phyloP scores from a whole-genome alignment of 2,329 filamentous ascomycete genomes.

The Claviceps sp. region DNA sequence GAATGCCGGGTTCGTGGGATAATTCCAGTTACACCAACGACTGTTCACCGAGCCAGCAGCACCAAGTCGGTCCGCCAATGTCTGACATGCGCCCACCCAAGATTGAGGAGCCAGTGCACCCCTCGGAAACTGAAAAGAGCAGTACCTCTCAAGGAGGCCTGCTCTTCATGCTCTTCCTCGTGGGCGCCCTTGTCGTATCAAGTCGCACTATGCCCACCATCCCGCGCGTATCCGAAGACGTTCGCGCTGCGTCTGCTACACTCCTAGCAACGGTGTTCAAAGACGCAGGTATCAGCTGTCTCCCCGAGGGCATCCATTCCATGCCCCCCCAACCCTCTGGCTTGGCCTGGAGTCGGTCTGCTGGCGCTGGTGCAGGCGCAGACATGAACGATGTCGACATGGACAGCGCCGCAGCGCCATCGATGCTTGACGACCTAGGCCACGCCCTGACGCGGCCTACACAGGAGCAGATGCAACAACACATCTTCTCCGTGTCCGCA shows the following conservation, averaged over 20 bases:
- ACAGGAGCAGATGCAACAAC: conserved; percentile 75
- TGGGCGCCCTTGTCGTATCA: conserved; percentile 90
- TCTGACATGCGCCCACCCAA: conserved; percentile 42
- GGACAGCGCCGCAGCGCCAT: conserved; percentile 31
- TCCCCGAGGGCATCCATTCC: conserved; percentile 28
- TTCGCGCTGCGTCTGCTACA: conserved; percentile 63
- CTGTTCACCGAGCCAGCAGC: conserved; percentile 46
- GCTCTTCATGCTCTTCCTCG: conserved; percentile 89
- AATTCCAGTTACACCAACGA: conserved; percentile 59
- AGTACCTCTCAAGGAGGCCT: conserved; percentile 61
- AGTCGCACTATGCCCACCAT: conserved; percentile 62
- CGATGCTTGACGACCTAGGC: conserved; percentile 52
- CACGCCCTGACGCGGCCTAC: conserved; percentile 60
- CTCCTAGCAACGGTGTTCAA: conserved; percentile 72
- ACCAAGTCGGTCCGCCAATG: conserved; percentile 41
- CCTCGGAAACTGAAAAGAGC: conserved; percentile 44
- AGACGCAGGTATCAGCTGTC: conserved; percentile 51
- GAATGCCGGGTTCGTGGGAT: conserved; percentile 73
- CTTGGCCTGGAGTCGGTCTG: conserved; percentile 28
- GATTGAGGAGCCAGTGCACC: conserved; percentile 16
- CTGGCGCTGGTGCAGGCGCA: conserved; percentile 28
- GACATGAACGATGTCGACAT: conserved; percentile 28
- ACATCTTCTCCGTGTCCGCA: conserved; percentile 73
- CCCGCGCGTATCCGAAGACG: conserved; percentile 66
- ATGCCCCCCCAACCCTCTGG: conserved; percentile 40